Evolutionary conservation across 441 rosid genomes (phyloP).

Genomic region (Francoa sonchifolia): DNA sequence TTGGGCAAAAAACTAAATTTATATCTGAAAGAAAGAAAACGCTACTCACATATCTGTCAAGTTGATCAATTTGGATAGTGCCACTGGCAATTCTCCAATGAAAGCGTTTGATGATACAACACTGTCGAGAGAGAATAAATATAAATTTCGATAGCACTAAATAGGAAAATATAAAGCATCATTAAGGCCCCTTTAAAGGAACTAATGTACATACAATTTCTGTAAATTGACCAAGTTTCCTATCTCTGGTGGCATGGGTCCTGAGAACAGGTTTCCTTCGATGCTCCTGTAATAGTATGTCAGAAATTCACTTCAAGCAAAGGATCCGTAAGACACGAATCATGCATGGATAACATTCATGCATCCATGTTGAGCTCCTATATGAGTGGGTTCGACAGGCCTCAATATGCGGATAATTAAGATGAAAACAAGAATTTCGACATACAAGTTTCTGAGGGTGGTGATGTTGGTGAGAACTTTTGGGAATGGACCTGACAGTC

Average conservation of each 20-base stretch:
- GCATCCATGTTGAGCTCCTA: no score
- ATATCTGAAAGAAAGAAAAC: not conserved
- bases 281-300: conserved; percentile 41
- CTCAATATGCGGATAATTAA: no score
- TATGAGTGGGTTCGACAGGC: no score
- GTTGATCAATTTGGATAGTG: conserved; percentile 43
- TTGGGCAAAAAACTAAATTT: no score
- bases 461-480: conserved; percentile 50
- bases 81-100: conserved; percentile 43
- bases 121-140: conserved; percentile 22
- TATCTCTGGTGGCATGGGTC: conserved; percentile 61
- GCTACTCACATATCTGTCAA: conserved; percentile 61
- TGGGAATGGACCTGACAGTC: conserved; percentile 74
- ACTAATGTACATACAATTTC: conserved; percentile 39
- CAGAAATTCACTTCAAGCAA: not conserved
- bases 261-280: conserved; percentile 70
- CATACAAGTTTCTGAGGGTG: conserved; percentile 60
- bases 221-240: conserved; percentile 43
- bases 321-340: no score
- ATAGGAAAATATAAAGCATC: not conserved
- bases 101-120: conserved; percentile 57
- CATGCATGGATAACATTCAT: no score
- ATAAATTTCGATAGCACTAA: conserved; percentile 1
- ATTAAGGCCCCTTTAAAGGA: conserved; percentile 4
- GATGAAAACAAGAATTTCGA: not conserved